Evolutionary conservation across 768 basidiomycete genomes (phyloP), one percentile per base, ranked within the genome.

Genomic region (Russula vinacea): DNA sequence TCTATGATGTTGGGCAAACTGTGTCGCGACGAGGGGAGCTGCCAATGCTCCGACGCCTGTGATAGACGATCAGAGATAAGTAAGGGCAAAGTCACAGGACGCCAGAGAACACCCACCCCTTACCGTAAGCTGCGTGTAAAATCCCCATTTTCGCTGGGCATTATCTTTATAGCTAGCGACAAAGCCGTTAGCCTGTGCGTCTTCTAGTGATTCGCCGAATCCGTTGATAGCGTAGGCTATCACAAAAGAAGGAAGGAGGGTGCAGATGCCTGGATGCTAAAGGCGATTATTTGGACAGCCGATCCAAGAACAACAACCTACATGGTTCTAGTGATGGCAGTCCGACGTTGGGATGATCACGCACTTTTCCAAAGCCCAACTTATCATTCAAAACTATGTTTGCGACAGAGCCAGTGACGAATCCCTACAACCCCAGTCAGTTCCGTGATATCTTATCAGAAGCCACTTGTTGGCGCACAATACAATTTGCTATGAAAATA

Each of bases 21-120:
- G 89, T 0, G 94, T 95, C 0, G 92, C 82, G 0, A 88, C 84
- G 19, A 95, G 79, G 3, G 94, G 93, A 0, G 92, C 74, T 9
- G 77, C 77, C 11, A 90, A 75, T 2, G 88, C 88, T 1, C 89
- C 89, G 0, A 80, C 75, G 22, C 89, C 88, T 89, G 52, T 19
- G 14, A 47, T 24, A 17, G 24, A 33, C 11, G 40, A 32, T 9
- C 37, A 14, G 29, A 14, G 40, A 29, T 50, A 17, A 9, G 26
- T 10, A 22, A 56, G 17, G 16, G 10, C 51, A 10, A 26, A 29
- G 5, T 11, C 32, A 4, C 16, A 45, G 0, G 3, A 37, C 10
- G 22, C n/a, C 40, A 17, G n/a, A 24, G 16, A 37, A 16, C 26
- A 53, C 2, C 24, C 26, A 53, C 2, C 24, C 64, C 22, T 60